These are phyloP conservation scores for Staphylotrichum tortipilum DNA, from an alignment of 495 filamentous ascomycete species.

Conservation along the genomic window DNA sequence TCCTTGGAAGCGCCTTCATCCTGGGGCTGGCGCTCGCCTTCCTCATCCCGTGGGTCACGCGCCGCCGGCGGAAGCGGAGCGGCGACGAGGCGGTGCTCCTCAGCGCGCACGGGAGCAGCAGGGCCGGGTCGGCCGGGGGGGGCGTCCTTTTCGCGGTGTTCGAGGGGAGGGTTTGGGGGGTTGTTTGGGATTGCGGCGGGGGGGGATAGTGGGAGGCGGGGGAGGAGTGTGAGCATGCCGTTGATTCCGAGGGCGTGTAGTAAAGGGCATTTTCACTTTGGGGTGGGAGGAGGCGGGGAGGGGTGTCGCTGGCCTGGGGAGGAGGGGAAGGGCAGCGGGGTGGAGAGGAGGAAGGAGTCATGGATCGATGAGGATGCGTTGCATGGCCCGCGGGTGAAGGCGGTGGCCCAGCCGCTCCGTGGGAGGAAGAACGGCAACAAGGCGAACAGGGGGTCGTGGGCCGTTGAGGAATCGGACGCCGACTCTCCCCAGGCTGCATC, in stretches of 20 bases:
- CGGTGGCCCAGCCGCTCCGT: neutral
- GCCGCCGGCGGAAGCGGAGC: neutral
- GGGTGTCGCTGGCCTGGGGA: constrained; percentile 2
- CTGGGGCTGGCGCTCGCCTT: constrained; percentile 3
- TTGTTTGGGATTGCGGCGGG: neutral
- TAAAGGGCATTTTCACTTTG: constrained; percentile 1
- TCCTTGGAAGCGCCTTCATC: constrained; percentile 5
- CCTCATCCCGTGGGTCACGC: constrained; percentile 7
- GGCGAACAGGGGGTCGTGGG: constrained; percentile 18
- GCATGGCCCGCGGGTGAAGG: constrained; percentile 28
- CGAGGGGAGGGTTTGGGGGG: neutral
- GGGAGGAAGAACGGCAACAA: constrained; percentile 3
- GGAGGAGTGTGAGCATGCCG: neutral
- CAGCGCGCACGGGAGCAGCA: neutral
- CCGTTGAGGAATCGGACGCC: constrained; percentile 13
- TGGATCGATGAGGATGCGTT: constrained; percentile 39
- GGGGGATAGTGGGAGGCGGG: neutral
- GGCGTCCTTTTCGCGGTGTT: neutral
- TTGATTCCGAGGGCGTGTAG: constrained; percentile 1
- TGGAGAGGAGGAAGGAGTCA: constrained; percentile 15
- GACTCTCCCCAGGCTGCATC: constrained; percentile 16
- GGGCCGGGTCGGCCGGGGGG: neutral
- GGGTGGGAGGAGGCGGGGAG: neutral
- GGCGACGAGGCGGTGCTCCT: neutral
- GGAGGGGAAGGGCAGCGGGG: neutral